Base-by-base conservation (phyloP, 345 rosid species). In the Brassica cretica region DNA sequence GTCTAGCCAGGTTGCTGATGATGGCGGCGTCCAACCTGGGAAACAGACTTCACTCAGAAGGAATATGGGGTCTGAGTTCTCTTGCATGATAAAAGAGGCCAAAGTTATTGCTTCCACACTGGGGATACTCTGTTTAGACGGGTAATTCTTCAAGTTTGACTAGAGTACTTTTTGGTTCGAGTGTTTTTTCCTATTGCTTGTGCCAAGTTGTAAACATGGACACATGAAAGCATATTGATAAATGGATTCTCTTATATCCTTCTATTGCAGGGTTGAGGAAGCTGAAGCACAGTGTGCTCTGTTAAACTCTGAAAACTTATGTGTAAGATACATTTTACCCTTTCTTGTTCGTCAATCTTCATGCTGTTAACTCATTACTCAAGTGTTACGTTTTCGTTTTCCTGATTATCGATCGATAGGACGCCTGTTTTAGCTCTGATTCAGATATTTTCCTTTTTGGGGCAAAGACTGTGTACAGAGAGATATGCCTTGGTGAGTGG, bases 211-310 rank as follows among this genome's bases (percentile, higher is more conserved):
- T 64, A 59, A 44, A 21, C 72, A 21, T 72, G 25, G 56, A 33
- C 8, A 6, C 11, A 6, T 18, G 37, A 35, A 51, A 49, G 15
- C 10, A 41, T 39, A 35, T 16, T 19, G 25, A 25, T 12, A n/a
- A 21, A n/a, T 30, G n/a, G 2, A 56, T 59, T 60, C 1, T 24
- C 72, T 37, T 80, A 3, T 60, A 33, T 44, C 51, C 64, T 66
- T 64, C 69, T 61, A 64, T 44, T 78, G 78, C 85, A 91, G 97
- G 80, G 78, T 93, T 60, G 99, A 93, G 85, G 99, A 95, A 80
- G 98, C 91, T 77, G 99, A 95, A 82, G 97, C 98, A 0, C 98
- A 95, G 51, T 95, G 98, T 60, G 98, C 99, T 66, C 81, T 89
- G 35, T 55, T 95, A 73, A 91, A 91, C 87, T 76, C 81, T 11